These are phyloP conservation scores for Aureobasidium musti DNA, from an alignment of 2,329 filamentous ascomycete species.

Conservation along the genomic window DNA sequence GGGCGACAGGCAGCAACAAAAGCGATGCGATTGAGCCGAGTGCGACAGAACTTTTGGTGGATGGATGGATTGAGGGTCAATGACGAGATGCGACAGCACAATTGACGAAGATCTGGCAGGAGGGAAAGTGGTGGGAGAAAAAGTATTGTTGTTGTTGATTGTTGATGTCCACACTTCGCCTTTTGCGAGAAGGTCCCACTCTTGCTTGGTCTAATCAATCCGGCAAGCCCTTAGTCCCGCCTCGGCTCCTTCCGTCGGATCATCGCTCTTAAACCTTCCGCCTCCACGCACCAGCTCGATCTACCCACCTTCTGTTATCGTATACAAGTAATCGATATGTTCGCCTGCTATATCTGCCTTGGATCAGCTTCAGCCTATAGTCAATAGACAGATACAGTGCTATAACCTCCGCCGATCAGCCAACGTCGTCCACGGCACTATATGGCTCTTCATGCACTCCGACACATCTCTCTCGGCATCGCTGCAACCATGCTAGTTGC, in stretches of 20 bases:
- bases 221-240: constrained; percentile 4
- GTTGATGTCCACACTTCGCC: constrained; percentile 17
- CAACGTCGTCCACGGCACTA: not conserved
- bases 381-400: not conserved
- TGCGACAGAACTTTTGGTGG: not conserved
- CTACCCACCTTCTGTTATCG: not conserved
- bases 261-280: constrained; percentile 14
- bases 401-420: not conserved
- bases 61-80: not conserved
- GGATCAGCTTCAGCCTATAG: not conserved
- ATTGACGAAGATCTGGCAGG: not conserved
- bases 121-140: constrained; percentile 20
- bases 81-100: constrained; percentile 1
- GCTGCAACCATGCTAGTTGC: constrained; percentile 1
- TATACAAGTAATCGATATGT: not conserved
- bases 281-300: not conserved
- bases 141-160: constrained; percentile 26
- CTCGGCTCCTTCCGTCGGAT: constrained; percentile 19
- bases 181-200: constrained; percentile 12
- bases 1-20: constrained; percentile 17
- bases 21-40: not conserved
- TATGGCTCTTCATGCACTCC: not conserved
- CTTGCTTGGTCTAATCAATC: constrained; percentile 8
- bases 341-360: not conserved
- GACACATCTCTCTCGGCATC: not conserved